These are phyloP conservation scores for Trematosphaeria pertusa DNA, from an alignment of 2,329 filamentous ascomycete species.

Conservation along the genomic window DNA sequence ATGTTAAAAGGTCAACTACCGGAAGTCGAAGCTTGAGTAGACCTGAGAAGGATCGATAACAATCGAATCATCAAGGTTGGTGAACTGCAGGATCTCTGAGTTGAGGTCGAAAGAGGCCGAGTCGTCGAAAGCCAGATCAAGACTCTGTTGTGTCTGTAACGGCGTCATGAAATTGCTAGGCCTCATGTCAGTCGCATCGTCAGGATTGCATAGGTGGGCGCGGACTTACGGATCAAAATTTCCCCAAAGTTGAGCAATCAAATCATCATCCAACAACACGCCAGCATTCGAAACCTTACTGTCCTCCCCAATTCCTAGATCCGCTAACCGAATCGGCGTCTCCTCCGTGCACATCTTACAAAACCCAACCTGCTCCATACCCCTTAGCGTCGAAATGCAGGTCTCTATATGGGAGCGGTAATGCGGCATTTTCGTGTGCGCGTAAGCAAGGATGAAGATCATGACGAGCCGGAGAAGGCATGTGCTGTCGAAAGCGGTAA, in stretches of 20 bases:
- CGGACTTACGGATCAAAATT: constrained; percentile 40
- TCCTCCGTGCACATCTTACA: constrained; percentile 44
- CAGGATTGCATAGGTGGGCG: not conserved
- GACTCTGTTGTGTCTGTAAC: constrained; percentile 41
- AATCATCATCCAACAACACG: constrained; percentile 34
- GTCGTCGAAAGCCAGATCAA: constrained; percentile 43
- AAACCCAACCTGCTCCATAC: constrained; percentile 45
- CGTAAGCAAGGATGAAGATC: constrained; percentile 46
- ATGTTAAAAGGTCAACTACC: no score
- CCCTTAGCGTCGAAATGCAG: constrained; percentile 26
- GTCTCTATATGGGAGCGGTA: constrained; percentile 38
- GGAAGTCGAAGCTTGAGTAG: constrained; percentile 24
- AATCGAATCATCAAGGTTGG: constrained; percentile 38
- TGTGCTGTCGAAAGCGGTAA: constrained; percentile 46
- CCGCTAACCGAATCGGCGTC: constrained; percentile 38
- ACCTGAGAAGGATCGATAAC: constrained; percentile 35
- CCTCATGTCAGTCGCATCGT: not conserved
- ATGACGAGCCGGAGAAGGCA: constrained; percentile 42
- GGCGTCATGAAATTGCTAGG: constrained; percentile 40
- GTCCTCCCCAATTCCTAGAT: constrained; percentile 35
- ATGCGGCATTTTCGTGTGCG: constrained; percentile 34
- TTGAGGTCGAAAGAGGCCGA: constrained; percentile 40
- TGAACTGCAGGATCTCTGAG: constrained; percentile 37
- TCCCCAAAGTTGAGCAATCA: constrained; percentile 40
- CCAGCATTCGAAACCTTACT: constrained; percentile 10